Percentiles rank a stretch among this genome's conserved stretches.
Evolutionary conservation across 2,329 filamentous ascomycete species (phyloP).

Genomic region (Cordyceps cicadae): DNA sequence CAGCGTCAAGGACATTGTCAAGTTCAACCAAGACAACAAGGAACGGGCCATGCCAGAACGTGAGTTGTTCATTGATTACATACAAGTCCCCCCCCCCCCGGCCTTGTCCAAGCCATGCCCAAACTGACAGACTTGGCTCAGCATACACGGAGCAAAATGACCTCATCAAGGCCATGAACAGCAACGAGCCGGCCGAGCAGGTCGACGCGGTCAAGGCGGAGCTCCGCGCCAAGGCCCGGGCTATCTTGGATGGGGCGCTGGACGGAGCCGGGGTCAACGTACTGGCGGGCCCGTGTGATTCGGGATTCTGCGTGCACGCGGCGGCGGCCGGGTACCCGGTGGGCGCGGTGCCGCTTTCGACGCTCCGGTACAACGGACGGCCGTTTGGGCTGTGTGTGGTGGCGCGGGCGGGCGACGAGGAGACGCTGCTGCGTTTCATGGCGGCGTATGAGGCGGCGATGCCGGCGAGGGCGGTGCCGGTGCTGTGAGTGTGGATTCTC

Average conservation of each 20-base stretch:
- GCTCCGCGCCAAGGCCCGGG: conserved; percentile 3
- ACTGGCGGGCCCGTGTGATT: conserved; percentile 12
- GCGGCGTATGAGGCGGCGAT: conserved; percentile 12
- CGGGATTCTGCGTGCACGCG: conserved; percentile 14
- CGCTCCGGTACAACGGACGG: conserved; percentile 13
- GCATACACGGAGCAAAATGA: conserved; percentile 15
- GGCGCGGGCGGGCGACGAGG: conserved; percentile 12
- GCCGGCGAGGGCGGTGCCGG: conserved; percentile 9
- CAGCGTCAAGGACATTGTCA: conserved; percentile 13
- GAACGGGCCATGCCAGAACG: conserved; percentile 14
- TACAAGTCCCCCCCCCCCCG: not conserved
- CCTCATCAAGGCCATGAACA: conserved; percentile 14
- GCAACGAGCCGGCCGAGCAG: conserved; percentile 2
- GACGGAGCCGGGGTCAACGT: conserved; percentile 8
- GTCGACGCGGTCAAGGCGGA: not conserved
- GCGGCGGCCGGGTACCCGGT: conserved; percentile 14
- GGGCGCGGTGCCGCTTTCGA: conserved; percentile 12
- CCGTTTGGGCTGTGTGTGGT: conserved; percentile 15
- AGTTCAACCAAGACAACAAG: conserved; percentile 19
- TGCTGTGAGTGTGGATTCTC: not conserved
- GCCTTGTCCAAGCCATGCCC: not conserved
- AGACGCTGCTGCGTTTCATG: conserved; percentile 13
- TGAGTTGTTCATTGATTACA: not conserved
- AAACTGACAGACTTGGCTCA: not conserved
- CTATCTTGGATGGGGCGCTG: conserved; percentile 9